These are phyloP conservation scores for Alternaria ethzedia DNA, from an alignment of 2,329 filamentous ascomycete genomes.

Conservation along the genomic window DNA sequence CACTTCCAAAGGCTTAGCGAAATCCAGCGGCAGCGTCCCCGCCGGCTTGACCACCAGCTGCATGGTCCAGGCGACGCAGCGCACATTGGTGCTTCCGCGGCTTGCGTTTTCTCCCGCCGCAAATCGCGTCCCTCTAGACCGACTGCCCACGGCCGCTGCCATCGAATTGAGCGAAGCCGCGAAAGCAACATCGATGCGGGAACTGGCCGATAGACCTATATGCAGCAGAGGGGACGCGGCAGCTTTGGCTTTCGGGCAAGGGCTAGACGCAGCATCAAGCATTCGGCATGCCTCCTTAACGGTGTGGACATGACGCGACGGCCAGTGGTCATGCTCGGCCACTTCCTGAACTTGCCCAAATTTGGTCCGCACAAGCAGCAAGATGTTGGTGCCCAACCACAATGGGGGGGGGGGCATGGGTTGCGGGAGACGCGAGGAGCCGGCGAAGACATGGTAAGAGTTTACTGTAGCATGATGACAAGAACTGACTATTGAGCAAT, in stretches of 20 bases:
- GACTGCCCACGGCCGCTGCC: background rate
- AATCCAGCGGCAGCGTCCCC: too few relatives aligned
- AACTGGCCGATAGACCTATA: background rate
- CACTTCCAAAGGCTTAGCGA: too few relatives aligned
- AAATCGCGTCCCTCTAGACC: rapidly evolving
- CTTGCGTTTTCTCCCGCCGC: too few relatives aligned
- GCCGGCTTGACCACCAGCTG: background rate
- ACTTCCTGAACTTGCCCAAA: background rate
- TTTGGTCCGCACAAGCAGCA: background rate
- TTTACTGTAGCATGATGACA: background rate
- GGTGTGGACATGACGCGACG: background rate
- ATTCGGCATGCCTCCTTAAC: background rate
- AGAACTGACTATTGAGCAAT: background rate
- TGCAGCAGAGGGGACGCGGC: background rate
- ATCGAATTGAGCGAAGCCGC: rapidly evolving
- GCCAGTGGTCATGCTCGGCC: background rate
- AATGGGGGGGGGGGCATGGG: background rate
- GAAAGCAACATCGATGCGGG: background rate
- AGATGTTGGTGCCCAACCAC: background rate
- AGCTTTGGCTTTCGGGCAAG: background rate
- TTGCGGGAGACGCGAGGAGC: background rate
- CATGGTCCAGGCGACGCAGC: background rate
- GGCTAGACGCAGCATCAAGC: background rate
- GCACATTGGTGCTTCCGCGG: too few relatives aligned
- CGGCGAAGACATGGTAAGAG: background rate